These are phyloP conservation scores for Nematocida parisii DNA, from an alignment of 371 early-diverging fungal species.

Conservation along the genomic window DNA sequence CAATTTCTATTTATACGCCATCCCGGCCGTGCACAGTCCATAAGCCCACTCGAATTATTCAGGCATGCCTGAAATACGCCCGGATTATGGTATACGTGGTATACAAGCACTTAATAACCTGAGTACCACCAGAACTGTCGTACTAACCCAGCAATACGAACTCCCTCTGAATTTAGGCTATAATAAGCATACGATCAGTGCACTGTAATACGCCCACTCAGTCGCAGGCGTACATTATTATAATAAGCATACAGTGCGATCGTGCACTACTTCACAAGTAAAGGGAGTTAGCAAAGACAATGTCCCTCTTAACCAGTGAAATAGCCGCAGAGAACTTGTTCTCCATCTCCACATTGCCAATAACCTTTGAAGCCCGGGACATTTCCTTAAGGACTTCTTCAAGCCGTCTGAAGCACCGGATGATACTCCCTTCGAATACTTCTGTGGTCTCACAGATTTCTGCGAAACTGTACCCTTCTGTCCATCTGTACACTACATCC, in stretches of 20 bases:
- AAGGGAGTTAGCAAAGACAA: constrained; percentile 75
- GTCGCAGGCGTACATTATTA: too few relatives aligned
- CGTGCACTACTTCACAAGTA: not conserved
- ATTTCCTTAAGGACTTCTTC: constrained; percentile 94
- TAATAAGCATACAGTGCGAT: not conserved
- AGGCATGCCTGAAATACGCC: too few relatives aligned
- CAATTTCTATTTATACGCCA: too few relatives aligned
- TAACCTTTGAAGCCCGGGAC: constrained; percentile 83
- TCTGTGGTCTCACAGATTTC: constrained; percentile 91
- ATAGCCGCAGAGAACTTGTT: constrained; percentile 90
- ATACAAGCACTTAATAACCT: too few relatives aligned
- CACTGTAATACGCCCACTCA: too few relatives aligned
- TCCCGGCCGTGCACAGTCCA: too few relatives aligned
- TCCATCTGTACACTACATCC: constrained; percentile 95
- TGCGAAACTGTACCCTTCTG: constrained; percentile 84
- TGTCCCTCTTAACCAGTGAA: constrained; percentile 89
- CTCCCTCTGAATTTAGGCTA: too few relatives aligned
- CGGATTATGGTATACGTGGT: too few relatives aligned
- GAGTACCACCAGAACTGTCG: too few relatives aligned
- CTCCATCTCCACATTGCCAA: constrained; percentile 92
- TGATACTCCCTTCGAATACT: constrained; percentile 91
- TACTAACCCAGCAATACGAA: too few relatives aligned
- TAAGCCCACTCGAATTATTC: too few relatives aligned
- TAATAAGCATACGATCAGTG: too few relatives aligned
- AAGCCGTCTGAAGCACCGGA: constrained; percentile 84